Evolutionary conservation across 345 rosid genomes (phyloP), one percentile per base, ranked within the genome.

Genomic region (Linum tenue): DNA sequence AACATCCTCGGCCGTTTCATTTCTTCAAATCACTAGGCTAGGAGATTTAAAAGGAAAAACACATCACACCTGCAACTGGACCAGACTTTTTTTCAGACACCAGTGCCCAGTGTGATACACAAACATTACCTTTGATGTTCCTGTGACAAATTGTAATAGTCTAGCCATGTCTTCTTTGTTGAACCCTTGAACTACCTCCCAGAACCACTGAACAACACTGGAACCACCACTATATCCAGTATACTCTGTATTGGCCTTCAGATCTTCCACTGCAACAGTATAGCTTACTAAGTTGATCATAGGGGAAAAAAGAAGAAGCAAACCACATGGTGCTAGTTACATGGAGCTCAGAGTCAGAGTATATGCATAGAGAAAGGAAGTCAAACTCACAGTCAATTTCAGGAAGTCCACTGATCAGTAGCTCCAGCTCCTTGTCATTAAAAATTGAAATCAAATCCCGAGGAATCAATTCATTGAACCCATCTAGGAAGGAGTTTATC

Each of bases 401-500:
- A 17, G 98, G 98, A 75, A 92, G 88, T 39, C 98, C 98, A 15
- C 98, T 92, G 69, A 92, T 92, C 50, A 92, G 87, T 11, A 92
- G 91, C 84, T 92, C 98, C n/a, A 92, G 94, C 88, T 92, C 98
- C 80, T 92, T 92, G 68, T 92, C 98, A 62, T 92, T 88, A 64
- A 92, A 92, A 56, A 90, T 85, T 63, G 96, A 88, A 69, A 92
- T 87, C 31, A 92, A 94, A 38, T 90, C 91, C 59, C 83, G 77
- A 2, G 90, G 86, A 36, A 90, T 82, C 82, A 92, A 75, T 67
- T 92, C 98, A 66, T 63, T 74, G 73, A 90, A 92, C 63, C 98
- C 98, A 39, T 86, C 91, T 1, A 92, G 80, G 85, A 92, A 92
- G 42, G 94, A 83, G 67, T 69, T 90, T 75, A 90, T 92, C 69